These are phyloP conservation scores for Bolboschoenus planiculmis DNA, from an alignment of 176 grass and related monocot species.

Conservation along the genomic window DNA sequence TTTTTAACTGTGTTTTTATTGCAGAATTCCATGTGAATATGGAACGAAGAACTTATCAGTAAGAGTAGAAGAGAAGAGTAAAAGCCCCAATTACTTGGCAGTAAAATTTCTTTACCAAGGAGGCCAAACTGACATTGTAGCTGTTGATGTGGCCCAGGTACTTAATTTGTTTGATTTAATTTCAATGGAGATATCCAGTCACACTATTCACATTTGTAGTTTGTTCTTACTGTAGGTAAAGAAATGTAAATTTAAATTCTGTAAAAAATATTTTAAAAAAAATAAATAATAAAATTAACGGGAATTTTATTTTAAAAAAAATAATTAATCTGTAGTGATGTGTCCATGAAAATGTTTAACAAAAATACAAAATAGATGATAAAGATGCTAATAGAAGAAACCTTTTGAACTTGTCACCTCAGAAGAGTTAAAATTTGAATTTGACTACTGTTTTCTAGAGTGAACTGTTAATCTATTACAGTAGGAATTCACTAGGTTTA, in stretches of 20 bases:
- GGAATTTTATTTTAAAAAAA: no score
- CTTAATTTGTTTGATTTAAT: not conserved
- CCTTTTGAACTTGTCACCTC: not conserved
- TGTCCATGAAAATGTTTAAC: no score
- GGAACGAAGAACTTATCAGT: slow-evolving; percentile 54
- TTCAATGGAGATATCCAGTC: not conserved
- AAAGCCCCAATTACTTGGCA: slow-evolving; percentile 37
- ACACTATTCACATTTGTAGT: not conserved
- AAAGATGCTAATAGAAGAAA: not conserved
- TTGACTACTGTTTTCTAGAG: not conserved
- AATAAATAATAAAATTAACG: no score
- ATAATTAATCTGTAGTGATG: not conserved
- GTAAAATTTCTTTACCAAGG: slow-evolving; percentile 84
- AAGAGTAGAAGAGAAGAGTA: slow-evolving; percentile 52
- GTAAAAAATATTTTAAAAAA: no score
- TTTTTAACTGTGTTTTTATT: not conserved
- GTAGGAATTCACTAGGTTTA: not conserved
- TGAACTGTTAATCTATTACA: not conserved
- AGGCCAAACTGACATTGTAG: slow-evolving; percentile 91
- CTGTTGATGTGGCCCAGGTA: slow-evolving; percentile 83
- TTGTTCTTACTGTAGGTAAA: not conserved
- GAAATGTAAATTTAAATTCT: no score
- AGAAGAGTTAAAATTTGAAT: not conserved
- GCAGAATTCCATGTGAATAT: slow-evolving; percentile 78
- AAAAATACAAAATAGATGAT: no score